Percentiles rank a stretch among this genome's conserved stretches.
Evolutionary conservation across 495 filamentous ascomycete genomes (phyloP).

Genomic region (Physcia stellaris): DNA sequence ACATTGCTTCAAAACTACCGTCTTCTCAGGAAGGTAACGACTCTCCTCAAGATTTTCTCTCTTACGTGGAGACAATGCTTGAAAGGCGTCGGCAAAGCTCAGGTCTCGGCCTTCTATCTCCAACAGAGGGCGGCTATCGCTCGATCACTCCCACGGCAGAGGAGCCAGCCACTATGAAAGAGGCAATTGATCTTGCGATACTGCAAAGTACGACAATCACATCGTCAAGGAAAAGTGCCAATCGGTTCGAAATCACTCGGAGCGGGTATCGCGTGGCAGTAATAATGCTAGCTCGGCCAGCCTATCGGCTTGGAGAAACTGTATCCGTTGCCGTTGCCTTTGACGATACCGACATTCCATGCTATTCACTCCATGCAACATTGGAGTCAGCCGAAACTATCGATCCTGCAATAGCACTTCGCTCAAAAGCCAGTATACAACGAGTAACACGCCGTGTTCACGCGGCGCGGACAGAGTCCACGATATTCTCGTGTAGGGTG

Average conservation of each 20-base stretch:
- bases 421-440: slow-evolving; percentile 68
- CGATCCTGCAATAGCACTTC: slow-evolving; percentile 62
- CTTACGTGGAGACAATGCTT: slow-evolving; percentile 71
- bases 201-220: slow-evolving; percentile 55
- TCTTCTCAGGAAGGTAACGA: slow-evolving; percentile 3
- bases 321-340: slow-evolving; percentile 78
- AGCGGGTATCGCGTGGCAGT: slow-evolving; percentile 75
- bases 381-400: slow-evolving; percentile 73
- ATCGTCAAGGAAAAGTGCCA: slow-evolving; percentile 52
- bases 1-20: slow-evolving; percentile 14
- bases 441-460: slow-evolving; percentile 73
- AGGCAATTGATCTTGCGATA: slow-evolving; percentile 85
- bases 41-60: slow-evolving; percentile 49
- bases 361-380: slow-evolving; percentile 63
- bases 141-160: slow-evolving; percentile 28
- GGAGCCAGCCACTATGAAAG: slow-evolving; percentile 49
- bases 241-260: slow-evolving; percentile 88
- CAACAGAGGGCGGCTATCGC: slow-evolving; percentile 40
- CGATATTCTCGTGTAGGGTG: slow-evolving; percentile 62
- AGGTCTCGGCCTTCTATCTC: slow-evolving; percentile 51
- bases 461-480: slow-evolving; percentile 62
- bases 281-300: slow-evolving; percentile 75
- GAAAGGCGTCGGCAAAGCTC: slow-evolving; percentile 40
- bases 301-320: slow-evolving; percentile 80
- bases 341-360: slow-evolving; percentile 52